These are phyloP conservation scores for Lentithecium fluviatile DNA, from an alignment of 495 filamentous ascomycete species.

Conservation along the genomic window DNA sequence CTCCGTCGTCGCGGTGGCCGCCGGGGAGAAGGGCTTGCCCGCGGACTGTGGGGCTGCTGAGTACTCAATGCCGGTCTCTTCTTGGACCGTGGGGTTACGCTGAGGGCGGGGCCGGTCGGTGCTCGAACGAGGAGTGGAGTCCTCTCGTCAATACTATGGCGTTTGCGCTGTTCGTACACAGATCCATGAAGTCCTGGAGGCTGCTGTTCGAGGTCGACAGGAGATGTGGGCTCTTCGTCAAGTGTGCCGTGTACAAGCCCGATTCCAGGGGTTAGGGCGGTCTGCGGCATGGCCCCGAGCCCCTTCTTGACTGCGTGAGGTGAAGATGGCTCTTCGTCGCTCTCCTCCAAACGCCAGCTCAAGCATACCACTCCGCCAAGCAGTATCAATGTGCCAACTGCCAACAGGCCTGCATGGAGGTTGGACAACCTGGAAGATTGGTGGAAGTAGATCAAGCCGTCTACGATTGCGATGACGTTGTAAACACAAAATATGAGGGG, in stretches of 20 bases:
- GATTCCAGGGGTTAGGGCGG: slow-evolving; percentile 64
- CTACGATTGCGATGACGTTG: slow-evolving; percentile 97
- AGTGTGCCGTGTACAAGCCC: slow-evolving; percentile 57
- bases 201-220: slow-evolving; percentile 56
- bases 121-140: slow-evolving; percentile 31
- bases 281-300: slow-evolving; percentile 57
- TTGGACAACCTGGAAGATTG: slow-evolving; percentile 76
- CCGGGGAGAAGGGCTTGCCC: slow-evolving; percentile 19
- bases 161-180: slow-evolving; percentile 19
- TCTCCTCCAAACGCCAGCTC: slow-evolving; percentile 86
- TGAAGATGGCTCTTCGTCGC: slow-evolving; percentile 45
- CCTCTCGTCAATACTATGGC: slow-evolving; percentile 20
- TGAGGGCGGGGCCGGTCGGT: slow-evolving; percentile 18
- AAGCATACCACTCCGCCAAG: slow-evolving; percentile 86
- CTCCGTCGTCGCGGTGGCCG: slow-evolving; percentile 30
- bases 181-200: slow-evolving; percentile 24
- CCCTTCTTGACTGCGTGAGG: slow-evolving; percentile 15
- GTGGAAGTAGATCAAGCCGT: slow-evolving; percentile 94
- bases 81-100: slow-evolving; percentile 16
- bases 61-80: slow-evolving; percentile 24
- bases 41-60: slow-evolving; percentile 9
- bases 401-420: slow-evolving; percentile 77
- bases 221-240: slow-evolving; percentile 36
- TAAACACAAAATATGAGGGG: slow-evolving; percentile 98
- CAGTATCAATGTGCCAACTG: slow-evolving; percentile 81